Evolutionary conservation across 2,329 filamentous ascomycete species (phyloP).

Genomic region (Tolypocladium cylindrosporum): DNA sequence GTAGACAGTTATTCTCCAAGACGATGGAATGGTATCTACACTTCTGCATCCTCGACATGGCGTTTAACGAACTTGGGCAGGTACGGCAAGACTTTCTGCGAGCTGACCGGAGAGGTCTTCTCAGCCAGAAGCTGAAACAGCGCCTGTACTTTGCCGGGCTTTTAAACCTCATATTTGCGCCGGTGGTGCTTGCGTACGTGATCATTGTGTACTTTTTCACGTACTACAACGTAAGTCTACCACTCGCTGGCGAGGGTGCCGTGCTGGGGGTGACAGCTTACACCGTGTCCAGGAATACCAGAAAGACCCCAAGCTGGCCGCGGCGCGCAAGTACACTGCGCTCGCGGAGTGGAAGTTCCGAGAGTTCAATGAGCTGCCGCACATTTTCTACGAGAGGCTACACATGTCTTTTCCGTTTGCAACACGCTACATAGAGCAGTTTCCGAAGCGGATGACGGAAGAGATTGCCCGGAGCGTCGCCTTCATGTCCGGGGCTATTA

Average conservation of each 20-base stretch:
- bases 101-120: slow-evolving; percentile 64
- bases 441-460: slow-evolving; percentile 88
- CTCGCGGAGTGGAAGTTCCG: slow-evolving; percentile 97
- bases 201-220: slow-evolving; percentile 86
- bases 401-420: slow-evolving; percentile 96
- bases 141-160: slow-evolving; percentile 76
- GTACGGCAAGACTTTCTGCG: slow-evolving; percentile 80
- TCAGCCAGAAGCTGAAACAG: slow-evolving; percentile 68
- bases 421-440: slow-evolving; percentile 86
- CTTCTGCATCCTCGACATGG: slow-evolving; percentile 83
- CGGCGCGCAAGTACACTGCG: slow-evolving; percentile 75
- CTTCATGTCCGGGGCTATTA: slow-evolving; percentile 78
- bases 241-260: not conserved
- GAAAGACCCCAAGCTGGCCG: slow-evolving; percentile 82
- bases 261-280: not conserved
- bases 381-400: slow-evolving; percentile 79
- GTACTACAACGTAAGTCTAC: slow-evolving; percentile 69
- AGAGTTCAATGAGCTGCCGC: slow-evolving; percentile 93
- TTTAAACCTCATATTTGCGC: slow-evolving; percentile 78
- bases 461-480: slow-evolving; percentile 76
- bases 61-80: slow-evolving; percentile 84
- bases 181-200: slow-evolving; percentile 79
- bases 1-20: slow-evolving; percentile 75
- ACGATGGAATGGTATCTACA: slow-evolving; percentile 89
- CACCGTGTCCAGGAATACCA: slow-evolving; percentile 64